Evolutionary conservation across 768 basidiomycete genomes (phyloP), one percentile per base, ranked within the genome.

Genomic region (Agaricus subrufescens): DNA sequence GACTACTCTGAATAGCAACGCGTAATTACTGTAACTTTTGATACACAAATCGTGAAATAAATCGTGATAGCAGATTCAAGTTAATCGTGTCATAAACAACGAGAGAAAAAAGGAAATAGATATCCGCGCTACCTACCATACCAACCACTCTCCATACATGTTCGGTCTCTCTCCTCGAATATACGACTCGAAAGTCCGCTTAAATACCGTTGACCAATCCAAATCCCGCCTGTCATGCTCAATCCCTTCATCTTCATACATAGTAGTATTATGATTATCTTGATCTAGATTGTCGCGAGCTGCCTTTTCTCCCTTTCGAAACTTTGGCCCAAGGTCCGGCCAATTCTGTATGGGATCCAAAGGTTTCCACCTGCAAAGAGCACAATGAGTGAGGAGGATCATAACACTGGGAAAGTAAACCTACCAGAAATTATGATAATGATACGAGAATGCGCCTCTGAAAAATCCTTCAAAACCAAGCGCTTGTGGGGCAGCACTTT

Each of bases 391-490:
- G 49, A 50, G 34, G 42, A 39, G 39, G n/a, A n/a, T n/a, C n/a
- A n/a, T n/a, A n/a, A n/a, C n/a, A n/a, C n/a, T n/a, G n/a, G n/a
- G n/a, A n/a, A n/a, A n/a, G n/a, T n/a, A n/a, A n/a, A n/a, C n/a
- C 52, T 53, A 90, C 93, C 93, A 94, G 71, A 83, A 91, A 67
- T 94, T 95, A 67, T 98, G 95, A 73, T 89, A 98, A 69, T 98
- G 94, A 69, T 98, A 98, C 1, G 91, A 94, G 67, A 86, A 98
- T 4, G 96, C 91, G 5, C 96, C 97, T 57, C 84, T 85, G 80
- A 95, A 99, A 79, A 98, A 99, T 9, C 93, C 94, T 62, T 94
- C 88, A 61, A 98, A 91, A 8, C 97, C 97, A 14, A 93, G 74
- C 12, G 89, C 90, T 62, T 89, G 85, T 4, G 96, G 91, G 8